These are phyloP conservation scores for Gymnopus androsaceus DNA, from an alignment of 1,284 basidiomycete genomes.

Conservation along the genomic window DNA sequence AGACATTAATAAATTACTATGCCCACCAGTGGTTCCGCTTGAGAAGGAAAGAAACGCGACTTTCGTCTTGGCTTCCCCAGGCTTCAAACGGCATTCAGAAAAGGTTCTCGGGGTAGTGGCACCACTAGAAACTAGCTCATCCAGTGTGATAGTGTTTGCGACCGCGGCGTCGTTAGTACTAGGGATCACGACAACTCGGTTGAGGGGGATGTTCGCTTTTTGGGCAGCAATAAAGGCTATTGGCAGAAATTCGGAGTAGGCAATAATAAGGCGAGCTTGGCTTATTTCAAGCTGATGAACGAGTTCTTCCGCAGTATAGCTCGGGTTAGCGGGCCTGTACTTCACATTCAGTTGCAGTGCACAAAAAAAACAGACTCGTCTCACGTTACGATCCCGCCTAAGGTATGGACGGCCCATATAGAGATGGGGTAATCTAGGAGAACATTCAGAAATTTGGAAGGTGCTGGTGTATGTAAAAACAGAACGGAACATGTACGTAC, in stretches of 20 bases:
- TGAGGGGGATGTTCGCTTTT: conserved; percentile 51
- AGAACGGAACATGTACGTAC: conserved; percentile 38
- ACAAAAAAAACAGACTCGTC: conserved; percentile 27
- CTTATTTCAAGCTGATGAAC: conserved; percentile 60
- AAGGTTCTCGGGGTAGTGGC: conserved; percentile 44
- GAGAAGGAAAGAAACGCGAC: conserved; percentile 79
- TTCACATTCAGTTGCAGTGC: neutral
- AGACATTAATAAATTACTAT: neutral
- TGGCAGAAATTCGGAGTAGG: conserved; percentile 59
- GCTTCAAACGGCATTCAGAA: conserved; percentile 49
- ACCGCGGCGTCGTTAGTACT: conserved; percentile 11
- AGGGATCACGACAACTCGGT: conserved; percentile 59
- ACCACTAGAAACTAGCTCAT: conserved; percentile 58
- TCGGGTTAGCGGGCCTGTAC: conserved; percentile 61
- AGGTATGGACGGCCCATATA: conserved; percentile 74
- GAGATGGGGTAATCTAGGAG: conserved; percentile 66
- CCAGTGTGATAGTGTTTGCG: conserved; percentile 39
- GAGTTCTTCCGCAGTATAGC: conserved; percentile 71
- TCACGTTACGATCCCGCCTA: conserved; percentile 73
- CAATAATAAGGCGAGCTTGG: conserved; percentile 58
- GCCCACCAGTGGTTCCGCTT: conserved; percentile 70
- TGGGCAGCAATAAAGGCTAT: conserved; percentile 60
- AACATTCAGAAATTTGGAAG: too few species aligned
- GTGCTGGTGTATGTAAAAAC: conserved; percentile 9
- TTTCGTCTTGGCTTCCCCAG: conserved; percentile 68